Evolutionary conservation across 129 eudicot species (phyloP).

Genomic region (Escallonia herrerae): DNA sequence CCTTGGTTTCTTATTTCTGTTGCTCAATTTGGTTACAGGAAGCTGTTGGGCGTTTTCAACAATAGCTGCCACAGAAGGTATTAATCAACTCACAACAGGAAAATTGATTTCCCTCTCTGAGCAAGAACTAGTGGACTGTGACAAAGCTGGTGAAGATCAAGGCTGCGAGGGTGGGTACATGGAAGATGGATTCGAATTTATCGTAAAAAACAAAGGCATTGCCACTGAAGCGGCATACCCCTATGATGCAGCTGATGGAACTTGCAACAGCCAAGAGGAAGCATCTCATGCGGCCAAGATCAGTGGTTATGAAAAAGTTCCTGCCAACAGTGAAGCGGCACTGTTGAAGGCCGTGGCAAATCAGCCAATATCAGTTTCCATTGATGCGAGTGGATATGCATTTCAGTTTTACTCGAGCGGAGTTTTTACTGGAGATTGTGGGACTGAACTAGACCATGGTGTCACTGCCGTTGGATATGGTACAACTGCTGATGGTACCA

Average conservation of each 20-base stretch:
- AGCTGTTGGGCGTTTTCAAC: background rate
- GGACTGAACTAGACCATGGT: constrained; percentile 9
- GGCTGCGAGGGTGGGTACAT: background rate
- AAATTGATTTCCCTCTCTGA: background rate
- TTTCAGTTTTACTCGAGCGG: constrained; percentile 9
- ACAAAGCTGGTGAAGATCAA: background rate
- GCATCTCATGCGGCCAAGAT: background rate
- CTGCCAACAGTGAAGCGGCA: background rate
- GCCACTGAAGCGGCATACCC: background rate
- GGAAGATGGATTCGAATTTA: background rate
- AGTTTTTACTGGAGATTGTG: constrained; percentile 5
- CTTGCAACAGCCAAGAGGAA: background rate
- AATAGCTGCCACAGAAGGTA: background rate
- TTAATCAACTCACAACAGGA: background rate
- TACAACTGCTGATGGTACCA: constrained; percentile 6
- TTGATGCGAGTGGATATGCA: constrained; percentile 1
- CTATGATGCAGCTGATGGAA: background rate
- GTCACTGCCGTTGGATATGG: constrained; percentile 13
- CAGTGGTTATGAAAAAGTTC: background rate
- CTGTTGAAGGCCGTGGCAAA: background rate
- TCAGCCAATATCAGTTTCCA: background rate
- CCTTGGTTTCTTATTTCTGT: too few species aligned
- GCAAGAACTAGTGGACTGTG: constrained; percentile 1
- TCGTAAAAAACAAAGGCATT: background rate
- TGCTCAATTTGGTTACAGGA: background rate